A percentile compares a stretch with the other conserved stretches of the same genome.
Evolutionary conservation across 2,329 filamentous ascomycete species (phyloP).

Genomic region (Pseudocercospora ulei): DNA sequence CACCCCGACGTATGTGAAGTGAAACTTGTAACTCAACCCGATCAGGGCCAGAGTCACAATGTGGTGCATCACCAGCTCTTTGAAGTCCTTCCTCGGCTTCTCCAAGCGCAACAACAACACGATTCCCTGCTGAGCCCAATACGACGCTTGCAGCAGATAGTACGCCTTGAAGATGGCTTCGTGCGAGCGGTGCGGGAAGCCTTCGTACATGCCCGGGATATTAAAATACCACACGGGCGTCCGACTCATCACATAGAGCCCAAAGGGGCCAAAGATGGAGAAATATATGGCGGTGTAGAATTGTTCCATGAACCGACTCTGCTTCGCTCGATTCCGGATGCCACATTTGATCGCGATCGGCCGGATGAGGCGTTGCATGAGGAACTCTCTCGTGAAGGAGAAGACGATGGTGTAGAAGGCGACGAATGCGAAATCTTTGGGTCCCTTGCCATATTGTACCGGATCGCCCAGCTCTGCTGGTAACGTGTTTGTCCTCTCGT

Average conservation of each 20-base stretch:
- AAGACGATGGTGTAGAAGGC: conserved; percentile 81
- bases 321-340: conserved; percentile 64
- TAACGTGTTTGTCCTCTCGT: conserved; percentile 31
- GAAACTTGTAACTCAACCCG: conserved; percentile 79
- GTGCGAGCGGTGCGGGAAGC: conserved; percentile 73
- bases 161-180: conserved; percentile 83
- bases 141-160: conserved; percentile 86
- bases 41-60: conserved; percentile 81
- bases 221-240: conserved; percentile 97
- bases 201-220: conserved; percentile 78
- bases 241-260: conserved; percentile 79
- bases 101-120: conserved; percentile 79
- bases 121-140: conserved; percentile 91
- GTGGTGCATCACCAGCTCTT: conserved; percentile 84
- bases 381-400: conserved; percentile 86
- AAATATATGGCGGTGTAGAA: conserved; percentile 92
- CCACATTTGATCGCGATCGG: conserved; percentile 63
- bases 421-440: conserved; percentile 75
- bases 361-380: conserved; percentile 82
- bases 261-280: conserved; percentile 66
- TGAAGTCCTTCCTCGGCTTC: conserved; percentile 90
- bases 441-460: conserved; percentile 77
- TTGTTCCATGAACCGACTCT: conserved; percentile 90
- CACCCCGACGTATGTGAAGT: conserved; percentile 90
- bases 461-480: conserved; percentile 40